Base-by-base conservation (phyloP, 2,329 filamentous ascomycete species). In the Zasmidium citrigriseum region DNA sequence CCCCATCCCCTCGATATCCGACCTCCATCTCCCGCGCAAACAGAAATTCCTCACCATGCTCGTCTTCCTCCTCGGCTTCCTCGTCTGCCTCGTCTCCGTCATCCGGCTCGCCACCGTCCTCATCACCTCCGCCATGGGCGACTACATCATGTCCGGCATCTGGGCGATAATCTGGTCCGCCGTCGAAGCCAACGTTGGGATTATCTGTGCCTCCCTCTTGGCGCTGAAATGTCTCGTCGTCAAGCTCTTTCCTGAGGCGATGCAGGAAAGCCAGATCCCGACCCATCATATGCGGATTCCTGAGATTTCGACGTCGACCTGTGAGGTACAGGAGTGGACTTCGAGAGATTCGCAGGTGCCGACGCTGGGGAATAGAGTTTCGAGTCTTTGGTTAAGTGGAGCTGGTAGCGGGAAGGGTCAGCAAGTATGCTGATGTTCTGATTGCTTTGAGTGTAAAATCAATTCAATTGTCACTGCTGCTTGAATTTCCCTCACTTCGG, bases 191-290 rank as follows among this genome's bases (percentile, higher is more conserved):
- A 79, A 79, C 51, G 69, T 77, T 1, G 75, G 76, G 22, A 77
- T 80, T 61, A 72, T 76, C 3, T 80, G 76, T 63, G 76, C 77
- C 11, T 79, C 73, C 1, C 59, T 80, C 18, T 66, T 78, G 1
- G 75, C 77, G 2, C 70, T 80, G 60, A 78, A 77, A 52, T 76
- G 75, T 5, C 66, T 79, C 9, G 58, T 79, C 53, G 63, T 67
- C 7, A 70, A 66, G 16, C 59, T 73, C 46, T 72, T 74, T 20
- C 77, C 77, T 0, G 60, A 60, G 2, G 54, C 76, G 21, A 58
- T 72, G 21, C 68, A 63, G 10, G 67, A 68, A 5, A 48, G 41
- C 3, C 54, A 59, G 16, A 27, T 54, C 24, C 60, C 65, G 10
- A 61, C 47, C 23, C 60, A 68, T 54, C 56, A 59, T 25, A 63